phyloP scores from a whole-genome alignment of 2,329 filamentous ascomycete species.

The Pseudogymnoascus sp. region DNA sequence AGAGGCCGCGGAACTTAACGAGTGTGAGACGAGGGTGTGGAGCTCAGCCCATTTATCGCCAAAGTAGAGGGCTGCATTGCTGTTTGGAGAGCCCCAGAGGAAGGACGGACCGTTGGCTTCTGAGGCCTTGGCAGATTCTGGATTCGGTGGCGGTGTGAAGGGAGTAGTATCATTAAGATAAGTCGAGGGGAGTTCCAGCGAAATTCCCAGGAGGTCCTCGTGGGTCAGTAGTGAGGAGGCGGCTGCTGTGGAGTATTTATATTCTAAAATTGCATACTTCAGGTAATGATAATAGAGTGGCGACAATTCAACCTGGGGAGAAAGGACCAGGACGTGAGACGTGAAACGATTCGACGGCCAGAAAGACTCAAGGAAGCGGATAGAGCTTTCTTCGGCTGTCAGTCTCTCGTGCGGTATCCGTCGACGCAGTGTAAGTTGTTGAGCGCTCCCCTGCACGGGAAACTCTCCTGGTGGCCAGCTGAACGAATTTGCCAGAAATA shows the following conservation, averaged over 20 bases:
- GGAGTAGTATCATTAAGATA: slow-evolving; percentile 53
- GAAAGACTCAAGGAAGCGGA: slow-evolving; percentile 77
- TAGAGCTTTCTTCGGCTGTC: slow-evolving; percentile 62
- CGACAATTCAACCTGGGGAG: slow-evolving; percentile 71
- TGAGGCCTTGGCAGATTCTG: slow-evolving; percentile 20
- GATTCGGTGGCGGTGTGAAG: slow-evolving; percentile 41
- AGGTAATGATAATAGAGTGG: slow-evolving; percentile 81
- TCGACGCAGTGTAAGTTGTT: slow-evolving; percentile 63
- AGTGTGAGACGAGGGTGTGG: slow-evolving; percentile 63
- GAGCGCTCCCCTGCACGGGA: slow-evolving; percentile 33
- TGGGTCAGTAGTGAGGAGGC: slow-evolving; percentile 39
- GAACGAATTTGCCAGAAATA: slow-evolving; percentile 53
- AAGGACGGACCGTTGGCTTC: slow-evolving; percentile 43
- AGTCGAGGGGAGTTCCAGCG: slow-evolving; percentile 64
- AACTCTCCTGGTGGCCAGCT: slow-evolving; percentile 54
- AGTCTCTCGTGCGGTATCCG: slow-evolving; percentile 57
- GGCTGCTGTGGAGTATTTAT: slow-evolving; percentile 56
- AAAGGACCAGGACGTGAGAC: slow-evolving; percentile 77
- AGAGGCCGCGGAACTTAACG: slow-evolving; percentile 28
- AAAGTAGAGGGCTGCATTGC: slow-evolving; percentile 73
- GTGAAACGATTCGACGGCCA: slow-evolving; percentile 61
- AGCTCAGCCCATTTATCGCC: slow-evolving; percentile 83
- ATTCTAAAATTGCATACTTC: slow-evolving; percentile 69
- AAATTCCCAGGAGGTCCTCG: slow-evolving; percentile 65
- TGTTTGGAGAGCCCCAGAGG: slow-evolving; percentile 78